Evolutionary conservation across 805 yeast genomes (phyloP), one percentile per base, ranked within the genome.

Genomic region (Metschnikowia orientalis): DNA sequence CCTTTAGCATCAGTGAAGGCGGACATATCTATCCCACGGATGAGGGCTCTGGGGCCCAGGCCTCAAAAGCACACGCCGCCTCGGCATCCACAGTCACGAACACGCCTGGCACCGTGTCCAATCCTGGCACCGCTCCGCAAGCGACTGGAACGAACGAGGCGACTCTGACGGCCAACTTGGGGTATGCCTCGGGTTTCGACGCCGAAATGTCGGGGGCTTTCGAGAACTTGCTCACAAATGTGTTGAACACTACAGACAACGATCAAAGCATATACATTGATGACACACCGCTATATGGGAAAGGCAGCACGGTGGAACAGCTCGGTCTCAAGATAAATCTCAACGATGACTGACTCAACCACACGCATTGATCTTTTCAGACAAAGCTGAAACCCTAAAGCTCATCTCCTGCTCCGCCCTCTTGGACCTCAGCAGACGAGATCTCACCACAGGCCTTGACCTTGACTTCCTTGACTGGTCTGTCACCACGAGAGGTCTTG

Each of bases 401-500:
- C 47, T 59, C 63, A 39, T 59, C 65, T n/a, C n/a, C n/a, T n/a
- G n/a, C n/a, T n/a, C n/a, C n/a, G n/a, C n/a, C n/a, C n/a, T n/a
- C n/a, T 38, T 50, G 48, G 20, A 25, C 50, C 33, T 50, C 57
- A 17, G 9, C 28, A 18, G 17, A 13, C 19, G 56, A 69, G 39
- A 82, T 40, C 51, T 81, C 85, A 40, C 97, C 97, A 44, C 84
- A 67, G 40, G 75, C 77, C 30, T 69, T 71, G 48, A 89, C 81
- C 43, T 63, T 69, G 41, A 90, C 67, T 17, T 75, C 76, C 48
- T 72, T 73, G 35, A 59, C 61, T 35, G 98, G 98, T 45, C 66
- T 72, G 61, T 87, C 92, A 45, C 83, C 77, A 48, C 71, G 63
- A 39, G 67, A 63, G 15, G 94, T 87, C 63, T 78, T 75, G 41